Evolutionary conservation across 768 basidiomycete species (phyloP), one percentile per base, ranked within the genome.

Genomic region (Tulasnella sp.): DNA sequence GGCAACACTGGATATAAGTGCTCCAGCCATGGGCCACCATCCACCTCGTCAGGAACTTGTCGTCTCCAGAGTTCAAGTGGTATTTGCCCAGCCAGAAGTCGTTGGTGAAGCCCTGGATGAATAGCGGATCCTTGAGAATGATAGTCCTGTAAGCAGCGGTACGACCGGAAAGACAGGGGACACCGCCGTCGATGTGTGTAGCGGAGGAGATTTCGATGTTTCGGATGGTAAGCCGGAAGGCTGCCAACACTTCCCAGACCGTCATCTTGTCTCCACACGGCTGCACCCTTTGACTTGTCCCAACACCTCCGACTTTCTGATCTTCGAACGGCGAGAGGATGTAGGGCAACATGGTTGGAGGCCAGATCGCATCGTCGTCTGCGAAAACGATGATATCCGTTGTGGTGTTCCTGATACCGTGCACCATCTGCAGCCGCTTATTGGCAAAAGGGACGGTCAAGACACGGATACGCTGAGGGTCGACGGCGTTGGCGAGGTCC

Each of bases 311-410:
- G 42, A 95, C 79, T 69, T 87, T 84, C 73, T 94, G 90, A 73
- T 95, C 93, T 73, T 94, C 92, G 67, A 95, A 94, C 69, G 89
- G 92, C 10, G 91, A 90, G 45, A 95, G 80, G 59, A 87, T 81
- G 70, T 85, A 88, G 0, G 88, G 88, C n/a, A 95, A 74, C 61
- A 96, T 80, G 3, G 88, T 92, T 0, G 89, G 83, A 0, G 91
- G 91, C 92, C 92, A 96, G 67, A 96, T 92, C 43, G 92, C 91
- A 70, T 96, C 91, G 67, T 96, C 92, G 68, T 94, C 92, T 7
- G 90, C 90, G 66, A 95, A 95, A 26, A 94, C 85, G 70, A 93
- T 90, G 72, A 95, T 92, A 68, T 92, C 91, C 3, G 92, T 93
- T 0, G 86, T 84, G 23, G 86, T 86, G 69, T 90, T 85, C 71